Percentiles rank a stretch among this genome's conserved stretches.
phyloP scores from a whole-genome alignment of 2,329 filamentous ascomycete species.

The Penicillium sp. region DNA sequence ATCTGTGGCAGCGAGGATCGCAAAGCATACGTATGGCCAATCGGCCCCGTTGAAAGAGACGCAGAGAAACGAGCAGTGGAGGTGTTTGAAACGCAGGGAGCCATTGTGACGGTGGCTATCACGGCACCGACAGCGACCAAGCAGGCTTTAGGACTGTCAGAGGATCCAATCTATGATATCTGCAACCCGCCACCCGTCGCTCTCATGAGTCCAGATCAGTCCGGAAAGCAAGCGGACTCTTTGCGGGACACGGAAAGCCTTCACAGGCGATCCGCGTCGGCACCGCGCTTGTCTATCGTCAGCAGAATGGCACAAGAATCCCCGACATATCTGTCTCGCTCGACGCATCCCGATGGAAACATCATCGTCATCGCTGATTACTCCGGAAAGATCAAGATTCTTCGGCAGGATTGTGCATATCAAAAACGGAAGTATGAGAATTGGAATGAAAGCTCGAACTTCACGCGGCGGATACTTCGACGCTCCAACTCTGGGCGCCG shows the following conservation, averaged over 20 bases:
- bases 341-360: slow-evolving; percentile 74
- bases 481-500: slow-evolving; percentile 57
- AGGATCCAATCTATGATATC: slow-evolving; percentile 91
- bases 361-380: slow-evolving; percentile 92
- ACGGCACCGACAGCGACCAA: slow-evolving; percentile 79
- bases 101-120: slow-evolving; percentile 83
- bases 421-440: slow-evolving; percentile 71
- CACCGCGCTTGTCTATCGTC: slow-evolving; percentile 33
- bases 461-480: slow-evolving; percentile 65
- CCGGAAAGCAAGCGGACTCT: slow-evolving; percentile 46
- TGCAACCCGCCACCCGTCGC: slow-evolving; percentile 93
- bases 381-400: slow-evolving; percentile 85
- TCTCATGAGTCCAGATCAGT: slow-evolving; percentile 71
- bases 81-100: slow-evolving; percentile 84
- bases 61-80: slow-evolving; percentile 81
- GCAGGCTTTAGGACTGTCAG: slow-evolving; percentile 73
- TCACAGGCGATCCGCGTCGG: slow-evolving; percentile 31
- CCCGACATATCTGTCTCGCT: slow-evolving; percentile 73
- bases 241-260: slow-evolving; percentile 15
- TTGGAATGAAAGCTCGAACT: slow-evolving; percentile 74
- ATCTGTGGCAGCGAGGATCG: slow-evolving; percentile 92
- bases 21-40: slow-evolving; percentile 86
- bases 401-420: slow-evolving; percentile 89
- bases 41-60: slow-evolving; percentile 60
- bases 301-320: slow-evolving; percentile 61